Conservation (phyloP, 116 monocot genomes). For the Thalassia testudinum region DNA sequence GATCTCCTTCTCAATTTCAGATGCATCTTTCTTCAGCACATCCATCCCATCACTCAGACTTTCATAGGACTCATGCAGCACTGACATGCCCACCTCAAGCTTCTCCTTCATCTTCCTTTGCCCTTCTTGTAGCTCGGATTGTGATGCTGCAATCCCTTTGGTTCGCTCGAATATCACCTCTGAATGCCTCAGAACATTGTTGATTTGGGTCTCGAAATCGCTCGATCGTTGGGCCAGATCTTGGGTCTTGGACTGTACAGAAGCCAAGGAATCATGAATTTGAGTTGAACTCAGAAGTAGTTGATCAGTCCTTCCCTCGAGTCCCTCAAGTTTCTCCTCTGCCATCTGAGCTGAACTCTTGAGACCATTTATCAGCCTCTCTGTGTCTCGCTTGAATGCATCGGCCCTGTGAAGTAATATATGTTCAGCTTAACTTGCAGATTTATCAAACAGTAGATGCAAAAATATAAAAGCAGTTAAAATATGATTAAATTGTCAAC, state of each 20-base stretch:
- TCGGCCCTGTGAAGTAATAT: constrained; percentile 25
- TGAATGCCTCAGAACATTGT: constrained; percentile 43
- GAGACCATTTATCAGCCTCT: constrained; percentile 63
- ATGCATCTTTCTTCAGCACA: constrained; percentile 35
- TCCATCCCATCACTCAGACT: constrained; percentile 47
- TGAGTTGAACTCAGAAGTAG: constrained; percentile 31
- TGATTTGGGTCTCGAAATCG: constrained; percentile 28
- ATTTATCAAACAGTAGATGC: too few species aligned
- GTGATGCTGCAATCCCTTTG: constrained; percentile 39
- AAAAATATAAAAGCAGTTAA: too few species aligned
- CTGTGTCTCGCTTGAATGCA: constrained; percentile 63
- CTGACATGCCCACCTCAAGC: constrained; percentile 35
- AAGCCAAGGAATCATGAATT: constrained; percentile 46
- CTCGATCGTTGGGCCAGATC: constrained; percentile 32
- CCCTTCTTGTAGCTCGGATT: constrained; percentile 30
- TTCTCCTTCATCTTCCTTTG: constrained; percentile 43
- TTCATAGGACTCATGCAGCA: constrained; percentile 39
- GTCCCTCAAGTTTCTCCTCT: constrained; percentile 42
- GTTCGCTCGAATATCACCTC: constrained; percentile 44
- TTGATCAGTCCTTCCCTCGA: constrained; percentile 38
- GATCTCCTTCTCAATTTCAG: constrained; percentile 41
- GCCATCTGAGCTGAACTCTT: constrained; percentile 34
- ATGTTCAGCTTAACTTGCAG: too few species aligned
- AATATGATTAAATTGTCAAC: background rate
- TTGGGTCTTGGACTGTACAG: constrained; percentile 32